Base-by-base conservation (phyloP, 2,329 filamentous ascomycete genomes). In the Knoxdaviesia proteae region DNA sequence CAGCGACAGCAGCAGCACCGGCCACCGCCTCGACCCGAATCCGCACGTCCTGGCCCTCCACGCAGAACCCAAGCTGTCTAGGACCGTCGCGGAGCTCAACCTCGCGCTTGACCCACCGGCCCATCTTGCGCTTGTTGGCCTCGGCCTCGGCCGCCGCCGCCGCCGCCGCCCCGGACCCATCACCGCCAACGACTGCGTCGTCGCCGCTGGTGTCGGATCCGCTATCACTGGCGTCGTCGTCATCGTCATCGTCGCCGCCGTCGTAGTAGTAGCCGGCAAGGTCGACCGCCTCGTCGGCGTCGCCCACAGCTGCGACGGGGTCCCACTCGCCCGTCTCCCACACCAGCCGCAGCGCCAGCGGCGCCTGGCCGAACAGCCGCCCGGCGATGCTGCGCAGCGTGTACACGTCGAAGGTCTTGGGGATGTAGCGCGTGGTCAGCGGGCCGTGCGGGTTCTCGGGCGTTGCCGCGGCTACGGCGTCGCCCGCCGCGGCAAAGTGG, bases 281-380 rank as follows among this genome's bases (percentile, higher is more conserved):
- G 44, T 50, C 51, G 32, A 56, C 61, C 38, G 64, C 65, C 43
- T 61, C 68, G 38, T 73, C 73, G 32, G 69, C 67, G 5, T 72
- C 67, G 47, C 75, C 68, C 49, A 74, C 71, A 47, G 71, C 68
- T 6, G 69, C 69, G 0, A 84, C 76, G 0, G 83, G 83, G 56
- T 94, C 84, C 74, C 80, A 84, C 57, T 94, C 87, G 20, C 84
- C 83, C 6, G 86, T 94, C 61, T 94, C 84, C 80, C 84, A 93
- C 1, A 90, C 62, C 40, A 96, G 57, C 36, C 66, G 68, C 46
- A 88, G 61, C 37, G 61, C 60, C 47, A 84, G 64, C 0, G 84
- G 80, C 39, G 67, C 59, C 7, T 81, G 50, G 1, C 60, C 64
- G 52, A 92, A 84, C n/a, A 79, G 56, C 49, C 71, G 77, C 0